Conservation (phyloP, 768 basidiomycete species). For the Hortiboletus flavorubellus region DNA sequence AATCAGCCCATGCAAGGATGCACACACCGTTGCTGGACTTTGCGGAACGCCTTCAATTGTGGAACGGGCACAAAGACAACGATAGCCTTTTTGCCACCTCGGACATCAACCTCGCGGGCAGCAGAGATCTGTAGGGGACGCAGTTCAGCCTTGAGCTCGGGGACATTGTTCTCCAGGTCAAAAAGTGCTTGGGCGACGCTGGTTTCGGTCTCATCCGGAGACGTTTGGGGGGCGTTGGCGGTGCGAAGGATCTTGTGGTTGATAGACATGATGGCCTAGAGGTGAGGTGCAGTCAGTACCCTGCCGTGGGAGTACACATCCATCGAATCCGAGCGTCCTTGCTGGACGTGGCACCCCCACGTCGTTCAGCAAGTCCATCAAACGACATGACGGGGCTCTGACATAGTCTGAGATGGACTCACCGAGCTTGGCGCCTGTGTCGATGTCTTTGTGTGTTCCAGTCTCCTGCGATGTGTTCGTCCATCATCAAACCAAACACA, state of each 20-base stretch:
- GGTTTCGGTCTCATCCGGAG: constrained; percentile 90
- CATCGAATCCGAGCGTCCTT: constrained; percentile 43
- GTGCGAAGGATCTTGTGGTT: constrained; percentile 91
- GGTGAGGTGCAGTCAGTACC: constrained; percentile 40
- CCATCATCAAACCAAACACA: constrained; percentile 27
- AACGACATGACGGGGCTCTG: constrained; percentile 2
- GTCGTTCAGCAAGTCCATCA: constrained; percentile 23
- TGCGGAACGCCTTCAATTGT: constrained; percentile 97
- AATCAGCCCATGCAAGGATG: not conserved
- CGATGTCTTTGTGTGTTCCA: constrained; percentile 32
- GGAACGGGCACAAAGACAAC: constrained; percentile 98
- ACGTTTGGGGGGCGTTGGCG: constrained; percentile 88
- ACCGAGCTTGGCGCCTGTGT: constrained; percentile 66
- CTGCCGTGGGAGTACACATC: constrained; percentile 44
- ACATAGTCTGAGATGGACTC: constrained; percentile 46
- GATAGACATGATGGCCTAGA: constrained; percentile 57
- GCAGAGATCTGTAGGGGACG: constrained; percentile 95
- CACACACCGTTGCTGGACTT: constrained; percentile 86
- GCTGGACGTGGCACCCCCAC: constrained; percentile 13
- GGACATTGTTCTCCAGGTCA: constrained; percentile 97
- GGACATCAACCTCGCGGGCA: constrained; percentile 98
- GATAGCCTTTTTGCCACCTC: constrained; percentile 99
- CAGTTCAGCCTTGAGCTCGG: constrained; percentile 96
- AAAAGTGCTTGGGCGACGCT: constrained; percentile 92
- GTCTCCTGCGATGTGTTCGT: constrained; percentile 3